Percentiles rank a stretch among this genome's conserved stretches.
Evolutionary conservation across 2,329 filamentous ascomycete genomes (phyloP).

Genomic region (Neopestalotiopsis rosae): DNA sequence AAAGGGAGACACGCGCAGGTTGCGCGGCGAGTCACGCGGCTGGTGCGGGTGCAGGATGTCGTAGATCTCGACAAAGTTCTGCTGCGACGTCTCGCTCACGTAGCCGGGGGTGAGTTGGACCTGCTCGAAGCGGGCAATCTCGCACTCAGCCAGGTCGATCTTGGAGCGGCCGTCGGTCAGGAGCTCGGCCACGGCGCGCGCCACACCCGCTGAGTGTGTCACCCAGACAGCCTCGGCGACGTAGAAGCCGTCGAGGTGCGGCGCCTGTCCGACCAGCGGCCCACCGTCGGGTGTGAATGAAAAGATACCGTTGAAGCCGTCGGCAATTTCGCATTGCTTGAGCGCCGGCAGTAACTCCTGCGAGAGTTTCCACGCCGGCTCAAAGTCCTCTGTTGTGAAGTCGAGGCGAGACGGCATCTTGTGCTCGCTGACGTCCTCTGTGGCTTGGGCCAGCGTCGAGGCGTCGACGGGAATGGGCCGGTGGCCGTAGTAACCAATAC

Average conservation of each 20-base stretch:
- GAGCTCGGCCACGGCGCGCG: constrained; percentile 63
- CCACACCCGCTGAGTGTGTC: constrained; percentile 68
- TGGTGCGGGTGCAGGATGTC: constrained; percentile 68
- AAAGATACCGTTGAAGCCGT: constrained; percentile 70
- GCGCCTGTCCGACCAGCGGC: constrained; percentile 62
- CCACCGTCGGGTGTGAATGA: constrained; percentile 71
- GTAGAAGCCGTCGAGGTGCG: constrained; percentile 64
- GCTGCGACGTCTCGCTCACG: constrained; percentile 61
- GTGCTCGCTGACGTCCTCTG: constrained; percentile 58
- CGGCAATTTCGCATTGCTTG: constrained; percentile 53
- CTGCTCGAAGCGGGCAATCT: constrained; percentile 65
- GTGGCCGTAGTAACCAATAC: constrained; percentile 70
- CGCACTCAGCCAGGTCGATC: constrained; percentile 64
- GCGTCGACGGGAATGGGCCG: constrained; percentile 65
- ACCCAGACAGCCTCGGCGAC: constrained; percentile 72
- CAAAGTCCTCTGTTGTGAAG: constrained; percentile 66
- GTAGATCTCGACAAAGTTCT: constrained; percentile 69
- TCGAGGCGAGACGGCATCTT: constrained; percentile 68
- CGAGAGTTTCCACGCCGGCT: constrained; percentile 62
- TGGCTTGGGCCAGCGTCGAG: constrained; percentile 56
- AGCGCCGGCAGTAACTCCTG: constrained; percentile 60
- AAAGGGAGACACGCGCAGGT: constrained; percentile 65
- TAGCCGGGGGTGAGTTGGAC: constrained; percentile 62
- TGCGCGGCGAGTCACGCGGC: constrained; percentile 60
- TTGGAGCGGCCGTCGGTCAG: constrained; percentile 60